phyloP scores from a whole-genome alignment of 495 filamentous ascomycete species.

The Talaromyces thailandensis region DNA sequence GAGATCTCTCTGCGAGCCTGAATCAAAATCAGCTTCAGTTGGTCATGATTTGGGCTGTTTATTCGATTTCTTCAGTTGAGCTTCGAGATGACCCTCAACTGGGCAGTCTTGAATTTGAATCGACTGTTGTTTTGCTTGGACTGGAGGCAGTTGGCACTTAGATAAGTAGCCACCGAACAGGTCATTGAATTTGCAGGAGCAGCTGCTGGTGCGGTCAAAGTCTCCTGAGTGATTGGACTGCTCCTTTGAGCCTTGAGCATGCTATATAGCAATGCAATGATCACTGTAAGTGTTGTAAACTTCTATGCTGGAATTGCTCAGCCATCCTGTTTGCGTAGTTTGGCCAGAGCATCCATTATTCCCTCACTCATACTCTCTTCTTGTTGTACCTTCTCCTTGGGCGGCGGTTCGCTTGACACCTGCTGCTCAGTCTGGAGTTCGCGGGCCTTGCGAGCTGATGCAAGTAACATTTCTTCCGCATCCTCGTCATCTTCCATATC shows the following conservation, averaged over 20 bases:
- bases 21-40: not conserved
- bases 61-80: not conserved
- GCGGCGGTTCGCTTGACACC: not conserved
- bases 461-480: constrained; percentile 22
- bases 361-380: constrained; percentile 39
- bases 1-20: not conserved
- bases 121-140: not conserved
- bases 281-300: not conserved
- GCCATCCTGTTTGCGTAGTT: constrained; percentile 30
- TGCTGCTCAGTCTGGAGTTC: not conserved
- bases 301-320: not conserved
- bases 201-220: not conserved
- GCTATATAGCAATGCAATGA: not conserved
- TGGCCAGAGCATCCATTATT: constrained; percentile 49
- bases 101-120: not conserved
- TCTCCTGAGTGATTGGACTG: not conserved
- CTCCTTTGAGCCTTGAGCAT: not conserved
- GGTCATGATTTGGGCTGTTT: not conserved
- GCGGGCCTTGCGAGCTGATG: constrained; percentile 6
- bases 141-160: not conserved
- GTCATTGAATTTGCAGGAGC: not conserved
- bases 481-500: constrained; percentile 25
- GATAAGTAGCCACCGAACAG: not conserved
- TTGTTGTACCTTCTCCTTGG: not conserved
- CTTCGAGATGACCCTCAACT: not conserved